Evolutionary conservation across 306 rosid species (phyloP), one percentile per base, ranked within the genome.

Genomic region (Prinsepia uniflora): DNA sequence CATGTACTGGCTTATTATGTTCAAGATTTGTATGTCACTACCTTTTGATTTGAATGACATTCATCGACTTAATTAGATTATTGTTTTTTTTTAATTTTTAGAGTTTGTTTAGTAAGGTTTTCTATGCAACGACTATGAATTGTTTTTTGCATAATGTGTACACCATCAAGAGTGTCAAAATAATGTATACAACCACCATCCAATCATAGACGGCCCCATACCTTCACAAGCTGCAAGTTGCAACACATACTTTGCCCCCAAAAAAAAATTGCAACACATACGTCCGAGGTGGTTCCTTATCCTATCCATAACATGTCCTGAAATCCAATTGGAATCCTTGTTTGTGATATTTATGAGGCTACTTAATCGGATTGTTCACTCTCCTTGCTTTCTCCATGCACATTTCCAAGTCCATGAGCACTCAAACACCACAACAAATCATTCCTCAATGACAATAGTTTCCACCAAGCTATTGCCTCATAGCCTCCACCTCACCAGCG

Each of bases 381-480:
- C 18, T 47, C 17, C 24, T 42, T 45, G 22, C 12, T 44, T 46
- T 39, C 61, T 72, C 76, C 69, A 62, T 72, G 76, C 69, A 14
- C 55, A 71, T 71, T 14, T 47, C 12, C 56, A 7, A 10, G 2
- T 0, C 55, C 40, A 42, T 50, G 56, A 59, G 24, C 54, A 13
- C 69, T 50, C 34, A 68, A 48, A 22, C 74, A 39, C 47, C 54
- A 20, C 8, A n/a, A 34, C 6, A 74, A 65, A 19, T 19, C 72
- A 36, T 57, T 45, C 43, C 43, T 58, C 81, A 63, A 88, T 86
- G 96, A 73, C 86, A 20, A 86, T 82, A 67, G 72, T 90, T 73
- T 86, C 91, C 48, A 68, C 90, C 5, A 90, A 90, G 74, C 77
- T 92, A 46, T 76, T 88, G 65, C 81, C 85, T 9, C 89, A 76